phyloP scores from a whole-genome alignment of 345 rosid genomes.

The Eucalyptus polybractea region DNA sequence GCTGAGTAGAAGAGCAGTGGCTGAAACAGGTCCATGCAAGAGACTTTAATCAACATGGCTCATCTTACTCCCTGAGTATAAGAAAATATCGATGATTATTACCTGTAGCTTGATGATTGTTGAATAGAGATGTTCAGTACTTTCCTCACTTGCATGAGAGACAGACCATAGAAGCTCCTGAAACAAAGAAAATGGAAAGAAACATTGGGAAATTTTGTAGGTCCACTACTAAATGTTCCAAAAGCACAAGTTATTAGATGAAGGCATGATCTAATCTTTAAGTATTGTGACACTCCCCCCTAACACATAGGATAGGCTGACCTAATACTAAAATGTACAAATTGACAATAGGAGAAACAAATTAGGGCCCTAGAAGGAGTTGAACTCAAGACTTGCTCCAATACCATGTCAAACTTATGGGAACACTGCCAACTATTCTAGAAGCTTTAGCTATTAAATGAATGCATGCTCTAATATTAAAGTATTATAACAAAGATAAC shows the following conservation, averaged over 20 bases:
- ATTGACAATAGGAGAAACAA: neutral
- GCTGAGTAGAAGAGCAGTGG: neutral
- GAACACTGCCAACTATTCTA: neutral
- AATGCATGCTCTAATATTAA: neutral
- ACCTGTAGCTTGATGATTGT: slow-evolving; percentile 87
- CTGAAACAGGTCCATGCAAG: neutral
- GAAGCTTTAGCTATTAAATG: neutral
- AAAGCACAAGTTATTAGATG: neutral
- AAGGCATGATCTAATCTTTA: neutral
- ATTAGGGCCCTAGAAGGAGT: neutral
- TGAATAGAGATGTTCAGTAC: slow-evolving; percentile 76
- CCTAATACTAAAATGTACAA: neutral
- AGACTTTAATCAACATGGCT: neutral
- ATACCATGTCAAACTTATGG: neutral
- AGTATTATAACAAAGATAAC: neutral
- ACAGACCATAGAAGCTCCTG: slow-evolving; percentile 76
- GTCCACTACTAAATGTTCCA: neutral
- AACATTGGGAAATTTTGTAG: neutral
- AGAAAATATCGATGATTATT: neutral
- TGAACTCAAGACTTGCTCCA: neutral
- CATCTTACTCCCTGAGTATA: neutral
- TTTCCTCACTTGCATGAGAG: slow-evolving; percentile 78
- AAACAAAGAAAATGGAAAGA: neutral
- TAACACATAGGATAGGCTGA: neutral
- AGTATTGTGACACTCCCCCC: neutral